These are phyloP conservation scores for Wickerhamomyces sp. DNA, from an alignment of 1,139 yeast species.

Conservation along the genomic window DNA sequence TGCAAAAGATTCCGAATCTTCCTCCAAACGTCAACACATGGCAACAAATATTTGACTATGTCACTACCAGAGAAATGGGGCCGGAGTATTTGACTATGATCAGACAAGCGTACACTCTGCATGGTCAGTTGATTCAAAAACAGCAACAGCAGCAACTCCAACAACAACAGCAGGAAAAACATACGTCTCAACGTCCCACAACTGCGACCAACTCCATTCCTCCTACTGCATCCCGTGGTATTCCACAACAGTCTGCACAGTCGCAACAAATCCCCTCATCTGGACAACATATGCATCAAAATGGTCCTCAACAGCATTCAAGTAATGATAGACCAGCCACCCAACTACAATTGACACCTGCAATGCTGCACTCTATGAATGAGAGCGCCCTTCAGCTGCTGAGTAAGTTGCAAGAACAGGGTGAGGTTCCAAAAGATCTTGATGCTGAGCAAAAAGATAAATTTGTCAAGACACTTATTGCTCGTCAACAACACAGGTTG, in stretches of 20 bases:
- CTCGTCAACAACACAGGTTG: slow-evolving; percentile 23
- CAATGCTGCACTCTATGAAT: slow-evolving; percentile 25
- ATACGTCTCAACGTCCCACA: slow-evolving; percentile 16
- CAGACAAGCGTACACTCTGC: slow-evolving; percentile 58
- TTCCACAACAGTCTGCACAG: slow-evolving; percentile 15
- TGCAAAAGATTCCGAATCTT: slow-evolving; percentile 67
- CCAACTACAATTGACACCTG: slow-evolving; percentile 12
- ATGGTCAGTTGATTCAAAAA: slow-evolving; percentile 40
- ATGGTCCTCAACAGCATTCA: background rate
- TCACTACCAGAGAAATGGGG: slow-evolving; percentile 54
- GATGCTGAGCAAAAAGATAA: slow-evolving; percentile 20
- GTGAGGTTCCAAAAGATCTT: slow-evolving; percentile 24
- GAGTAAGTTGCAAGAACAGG: slow-evolving; percentile 32
- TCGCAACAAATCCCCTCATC: slow-evolving; percentile 4
- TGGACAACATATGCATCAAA: background rate
- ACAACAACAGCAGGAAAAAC: slow-evolving; percentile 1
- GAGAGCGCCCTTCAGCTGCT: slow-evolving; percentile 32
- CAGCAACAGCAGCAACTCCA: slow-evolving; percentile 13
- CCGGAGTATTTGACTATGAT: slow-evolving; percentile 49
- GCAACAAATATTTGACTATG: slow-evolving; percentile 72
- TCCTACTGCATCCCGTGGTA: no score
- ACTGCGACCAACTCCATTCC: background rate
- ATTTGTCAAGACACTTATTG: slow-evolving; percentile 19
- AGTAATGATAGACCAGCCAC: background rate
- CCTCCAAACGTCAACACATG: slow-evolving; percentile 84